Base-by-base conservation (phyloP, 306 rosid genomes). In the Vigna nakashimae region DNA sequence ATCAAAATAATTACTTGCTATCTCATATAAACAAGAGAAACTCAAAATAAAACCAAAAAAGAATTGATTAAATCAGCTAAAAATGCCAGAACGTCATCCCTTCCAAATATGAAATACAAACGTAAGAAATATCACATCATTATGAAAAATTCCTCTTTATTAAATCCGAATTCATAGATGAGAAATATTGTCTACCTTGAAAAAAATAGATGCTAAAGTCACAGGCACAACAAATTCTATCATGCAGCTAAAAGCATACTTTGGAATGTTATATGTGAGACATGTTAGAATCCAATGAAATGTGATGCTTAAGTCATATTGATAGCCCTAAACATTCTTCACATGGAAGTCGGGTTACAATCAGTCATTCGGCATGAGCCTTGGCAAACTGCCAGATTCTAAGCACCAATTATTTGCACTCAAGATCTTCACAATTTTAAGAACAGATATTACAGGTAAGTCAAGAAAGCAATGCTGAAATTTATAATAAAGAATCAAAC, bases 401-500 rank as follows among this genome's bases (percentile, higher is more conserved):
- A 26, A 53, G 53, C 66, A 14, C 7, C 32, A 66, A 32, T 10
- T 11, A 69, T 12, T 50, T 48, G 18, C 30, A 59, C 28, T 24
- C 15, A 8, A 34, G 38, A 4, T 34, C 38, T 34, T 34, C 38
- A 34, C 38, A 34, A 34, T 34, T 34, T 34, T 34, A 34, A 34
- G 38, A 34, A 34, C 38, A 70, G 34, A 69, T 24, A 53, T 66
- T 56, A 65, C 59, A 65, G 58, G 32, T 2, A 77, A 17, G 28
- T 17, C 30, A 32, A 48, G 62, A 73, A 57, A 40, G 62, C 11
- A 62, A 36, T n/a, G 14, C 22, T 26, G 40, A 63, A 74, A 42
- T 7, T 12, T 30, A 63, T 62, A 75, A 70, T 20, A 12, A 51
- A 26, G 72, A 74, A 67, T 36, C 20, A 60, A 75, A 42, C 52